These are phyloP conservation scores for Ascochyta pisi DNA, from an alignment of 2,329 filamentous ascomycete genomes.

Conservation along the genomic window DNA sequence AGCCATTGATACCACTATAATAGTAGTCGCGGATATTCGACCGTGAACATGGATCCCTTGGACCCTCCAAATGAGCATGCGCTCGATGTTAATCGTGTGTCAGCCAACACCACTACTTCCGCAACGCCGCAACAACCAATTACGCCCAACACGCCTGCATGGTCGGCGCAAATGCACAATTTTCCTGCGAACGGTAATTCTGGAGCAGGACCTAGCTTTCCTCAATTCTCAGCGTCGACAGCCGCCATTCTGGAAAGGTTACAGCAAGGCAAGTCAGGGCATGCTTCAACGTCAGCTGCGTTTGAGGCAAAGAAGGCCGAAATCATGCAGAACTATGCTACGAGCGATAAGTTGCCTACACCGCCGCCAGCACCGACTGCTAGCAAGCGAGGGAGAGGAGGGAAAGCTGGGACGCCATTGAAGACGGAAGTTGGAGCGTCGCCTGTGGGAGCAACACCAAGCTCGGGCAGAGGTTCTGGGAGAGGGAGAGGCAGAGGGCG, in stretches of 20 bases:
- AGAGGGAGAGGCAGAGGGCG: constrained; percentile 48
- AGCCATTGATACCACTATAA: constrained; percentile 11
- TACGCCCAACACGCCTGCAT: constrained; percentile 31
- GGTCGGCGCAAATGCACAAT: constrained; percentile 38
- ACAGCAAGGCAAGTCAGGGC: constrained; percentile 43
- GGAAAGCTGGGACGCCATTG: constrained; percentile 42
- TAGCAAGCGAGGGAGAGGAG: constrained; percentile 43
- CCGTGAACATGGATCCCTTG: constrained; percentile 29
- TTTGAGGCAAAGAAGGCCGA: constrained; percentile 57
- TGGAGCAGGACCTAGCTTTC: constrained; percentile 27
- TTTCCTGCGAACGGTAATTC: constrained; percentile 20
- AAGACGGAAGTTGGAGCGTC: constrained; percentile 41
- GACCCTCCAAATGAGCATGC: constrained; percentile 12
- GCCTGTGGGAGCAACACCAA: constrained; percentile 31
- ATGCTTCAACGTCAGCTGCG: constrained; percentile 47
- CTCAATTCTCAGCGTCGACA: constrained; percentile 49
- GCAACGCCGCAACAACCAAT: constrained; percentile 30
- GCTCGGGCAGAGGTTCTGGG: constrained; percentile 44
- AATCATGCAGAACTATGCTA: constrained; percentile 55
- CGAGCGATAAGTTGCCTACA: constrained; percentile 52
- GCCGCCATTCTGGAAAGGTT: constrained; percentile 51
- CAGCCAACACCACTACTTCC: constrained; percentile 28
- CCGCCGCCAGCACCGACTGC: constrained; percentile 42
- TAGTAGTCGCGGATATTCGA: constrained; percentile 22
- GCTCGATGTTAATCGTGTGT: constrained; percentile 27